Evolutionary conservation across 2,329 filamentous ascomycete species (phyloP).

Genomic region (Phyllosticta capitalensis): DNA sequence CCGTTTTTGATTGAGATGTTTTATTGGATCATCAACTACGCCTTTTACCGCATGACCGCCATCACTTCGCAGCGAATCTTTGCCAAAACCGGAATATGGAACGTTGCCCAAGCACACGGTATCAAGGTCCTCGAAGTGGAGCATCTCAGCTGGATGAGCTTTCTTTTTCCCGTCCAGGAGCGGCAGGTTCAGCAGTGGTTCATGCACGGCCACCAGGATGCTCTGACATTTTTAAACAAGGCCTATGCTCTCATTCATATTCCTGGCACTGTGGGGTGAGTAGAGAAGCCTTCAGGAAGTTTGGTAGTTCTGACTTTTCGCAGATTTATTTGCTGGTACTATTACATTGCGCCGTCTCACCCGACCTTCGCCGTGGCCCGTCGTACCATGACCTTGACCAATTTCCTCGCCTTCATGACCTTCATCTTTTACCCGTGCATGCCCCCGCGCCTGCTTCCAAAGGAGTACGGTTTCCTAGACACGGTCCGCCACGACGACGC

Average conservation of each 20-base stretch:
- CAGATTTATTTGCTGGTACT: conserved; percentile 56
- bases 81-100: conserved; percentile 44
- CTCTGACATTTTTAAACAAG: conserved; percentile 48
- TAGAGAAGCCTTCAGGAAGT: neutral
- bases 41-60: conserved; percentile 53
- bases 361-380: conserved; percentile 35
- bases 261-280: conserved; percentile 49
- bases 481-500: conserved; percentile 39
- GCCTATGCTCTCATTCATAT: conserved; percentile 53
- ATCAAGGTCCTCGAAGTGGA: conserved; percentile 48
- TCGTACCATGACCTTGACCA: conserved; percentile 41
- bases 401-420: conserved; percentile 44
- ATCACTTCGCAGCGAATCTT: conserved; percentile 43
- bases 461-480: conserved; percentile 37
- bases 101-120: conserved; percentile 47
- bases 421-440: conserved; percentile 46
- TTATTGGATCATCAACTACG: conserved; percentile 59
- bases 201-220: conserved; percentile 42
- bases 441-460: conserved; percentile 40
- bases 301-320: conserved; percentile 7
- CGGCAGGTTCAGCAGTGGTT: conserved; percentile 48
- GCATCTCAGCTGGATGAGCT: conserved; percentile 39
- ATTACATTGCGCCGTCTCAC: conserved; percentile 47
- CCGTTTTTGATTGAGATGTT: conserved; percentile 66
- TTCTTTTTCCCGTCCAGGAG: conserved; percentile 46